These are phyloP conservation scores for Glaciozyma antarctica DNA, from an alignment of 768 basidiomycete genomes.

Conservation along the genomic window DNA sequence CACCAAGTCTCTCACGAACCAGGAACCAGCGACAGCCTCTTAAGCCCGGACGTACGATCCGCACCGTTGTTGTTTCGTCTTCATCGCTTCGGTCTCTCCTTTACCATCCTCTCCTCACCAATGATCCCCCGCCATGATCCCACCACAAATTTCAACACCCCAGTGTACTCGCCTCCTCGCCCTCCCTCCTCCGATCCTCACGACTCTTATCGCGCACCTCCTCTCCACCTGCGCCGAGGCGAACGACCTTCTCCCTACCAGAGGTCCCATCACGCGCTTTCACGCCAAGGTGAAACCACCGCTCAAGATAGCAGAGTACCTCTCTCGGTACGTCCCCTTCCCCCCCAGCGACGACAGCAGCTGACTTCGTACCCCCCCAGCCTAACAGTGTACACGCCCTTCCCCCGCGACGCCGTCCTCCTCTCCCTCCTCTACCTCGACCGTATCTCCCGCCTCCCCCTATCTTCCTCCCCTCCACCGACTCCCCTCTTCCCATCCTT, in stretches of 20 bases:
- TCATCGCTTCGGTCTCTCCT: not conserved
- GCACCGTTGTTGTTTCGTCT: not conserved
- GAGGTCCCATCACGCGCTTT: not conserved
- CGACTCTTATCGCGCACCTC: too few relatives aligned
- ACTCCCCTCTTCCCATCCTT: not conserved
- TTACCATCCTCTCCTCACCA: not conserved
- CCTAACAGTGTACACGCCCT: constrained; percentile 26
- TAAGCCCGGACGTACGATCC: not conserved
- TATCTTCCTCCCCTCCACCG: constrained; percentile 2
- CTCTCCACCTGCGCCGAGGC: too few relatives aligned
- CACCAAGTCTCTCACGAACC: not conserved
- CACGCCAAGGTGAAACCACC: not conserved
- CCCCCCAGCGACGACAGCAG: not conserved
- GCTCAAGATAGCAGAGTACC: too few relatives aligned
- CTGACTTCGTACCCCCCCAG: not conserved
- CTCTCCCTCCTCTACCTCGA: constrained; percentile 31
- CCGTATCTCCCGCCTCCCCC: constrained; percentile 27
- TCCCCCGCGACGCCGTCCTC: constrained; percentile 30
- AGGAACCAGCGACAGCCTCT: too few relatives aligned
- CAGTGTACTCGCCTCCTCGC: not conserved
- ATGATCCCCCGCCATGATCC: not conserved
- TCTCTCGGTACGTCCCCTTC: too few relatives aligned
- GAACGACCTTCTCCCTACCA: not conserved
- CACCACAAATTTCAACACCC: not conserved
- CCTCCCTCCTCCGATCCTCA: too few relatives aligned